These are phyloP conservation scores for Leptographium galeiforme DNA, from an alignment of 2,329 filamentous ascomycete species.

Conservation along the genomic window DNA sequence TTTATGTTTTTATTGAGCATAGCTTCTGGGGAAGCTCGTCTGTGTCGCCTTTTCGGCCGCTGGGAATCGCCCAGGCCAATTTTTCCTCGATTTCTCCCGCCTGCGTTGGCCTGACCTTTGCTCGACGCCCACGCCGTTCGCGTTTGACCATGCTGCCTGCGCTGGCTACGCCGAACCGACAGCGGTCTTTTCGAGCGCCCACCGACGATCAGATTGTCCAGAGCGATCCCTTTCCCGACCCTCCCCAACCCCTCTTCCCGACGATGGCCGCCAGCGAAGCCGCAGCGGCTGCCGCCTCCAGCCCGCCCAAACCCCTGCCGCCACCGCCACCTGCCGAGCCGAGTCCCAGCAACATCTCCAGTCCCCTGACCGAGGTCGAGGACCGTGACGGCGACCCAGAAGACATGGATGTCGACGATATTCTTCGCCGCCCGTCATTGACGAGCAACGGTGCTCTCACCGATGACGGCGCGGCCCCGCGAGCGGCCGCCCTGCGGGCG, in stretches of 20 bases:
- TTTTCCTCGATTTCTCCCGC: not conserved
- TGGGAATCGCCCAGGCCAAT: not conserved
- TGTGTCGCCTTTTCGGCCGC: not conserved
- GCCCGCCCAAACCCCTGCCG: slow-evolving; percentile 17
- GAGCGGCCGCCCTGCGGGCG: slow-evolving; percentile 8
- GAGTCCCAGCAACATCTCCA: slow-evolving; percentile 64
- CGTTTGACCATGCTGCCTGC: not conserved
- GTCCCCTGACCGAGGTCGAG: slow-evolving; percentile 85
- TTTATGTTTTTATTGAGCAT: not conserved
- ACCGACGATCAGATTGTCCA: not conserved
- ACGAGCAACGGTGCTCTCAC: slow-evolving; percentile 10
- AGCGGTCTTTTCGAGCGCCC: not conserved
- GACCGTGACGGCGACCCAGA: slow-evolving; percentile 63
- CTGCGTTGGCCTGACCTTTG: not conserved
- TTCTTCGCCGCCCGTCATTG: slow-evolving; percentile 13
- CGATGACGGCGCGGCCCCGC: slow-evolving; percentile 12
- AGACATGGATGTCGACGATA: slow-evolving; percentile 34
- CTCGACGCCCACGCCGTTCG: not conserved
- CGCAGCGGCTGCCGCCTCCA: slow-evolving; percentile 31
- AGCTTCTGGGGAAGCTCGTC: not conserved
- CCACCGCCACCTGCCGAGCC: slow-evolving; percentile 30
- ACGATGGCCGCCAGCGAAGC: slow-evolving; percentile 37
- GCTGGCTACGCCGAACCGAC: not conserved
- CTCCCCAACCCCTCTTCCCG: not conserved
- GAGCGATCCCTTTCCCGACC: not conserved